Conservation (phyloP, 2,329 filamentous ascomycete species). For the Phaeoacremonium minimum region DNA sequence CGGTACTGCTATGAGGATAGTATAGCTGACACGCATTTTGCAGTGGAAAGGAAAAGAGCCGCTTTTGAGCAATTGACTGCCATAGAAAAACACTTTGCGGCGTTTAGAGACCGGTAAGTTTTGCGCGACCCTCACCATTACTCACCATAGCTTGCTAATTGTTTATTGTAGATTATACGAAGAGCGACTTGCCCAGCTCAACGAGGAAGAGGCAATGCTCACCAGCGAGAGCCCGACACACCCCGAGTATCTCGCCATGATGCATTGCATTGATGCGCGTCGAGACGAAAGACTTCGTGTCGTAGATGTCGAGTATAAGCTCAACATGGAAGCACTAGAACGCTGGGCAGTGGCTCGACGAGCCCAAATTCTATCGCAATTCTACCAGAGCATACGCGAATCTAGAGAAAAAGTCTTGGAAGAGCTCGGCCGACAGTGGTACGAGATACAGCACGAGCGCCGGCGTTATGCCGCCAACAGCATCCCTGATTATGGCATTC, state of each 20-base stretch:
- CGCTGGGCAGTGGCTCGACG: conserved; percentile 75
- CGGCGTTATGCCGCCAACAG: conserved; percentile 66
- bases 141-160: conserved; percentile 12
- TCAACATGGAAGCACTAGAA: conserved; percentile 69
- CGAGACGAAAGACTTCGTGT: conserved; percentile 75
- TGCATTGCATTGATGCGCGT: conserved; percentile 79
- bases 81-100: conserved; percentile 84
- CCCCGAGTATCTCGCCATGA: conserved; percentile 86
- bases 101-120: conserved; percentile 72
- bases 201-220: conserved; percentile 63
- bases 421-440: conserved; percentile 82
- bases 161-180: conserved; percentile 66
- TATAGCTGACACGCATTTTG: conserved; percentile 22
- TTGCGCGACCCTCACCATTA: background rate
- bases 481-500: conserved; percentile 75
- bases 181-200: conserved; percentile 78
- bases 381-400: conserved; percentile 81
- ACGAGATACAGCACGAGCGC: conserved; percentile 86
- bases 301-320: conserved; percentile 68
- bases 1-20: too few relatives aligned
- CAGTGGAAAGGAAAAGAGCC: conserved; percentile 73
- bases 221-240: conserved; percentile 65
- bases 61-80: conserved; percentile 75
- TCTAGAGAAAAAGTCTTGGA: conserved; percentile 76
- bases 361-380: conserved; percentile 84